A percentile compares a stretch with the other conserved stretches of the same genome.
These are phyloP conservation scores for Erodium maritimum DNA, from an alignment of 345 rosid species.

Conservation along the genomic window DNA sequence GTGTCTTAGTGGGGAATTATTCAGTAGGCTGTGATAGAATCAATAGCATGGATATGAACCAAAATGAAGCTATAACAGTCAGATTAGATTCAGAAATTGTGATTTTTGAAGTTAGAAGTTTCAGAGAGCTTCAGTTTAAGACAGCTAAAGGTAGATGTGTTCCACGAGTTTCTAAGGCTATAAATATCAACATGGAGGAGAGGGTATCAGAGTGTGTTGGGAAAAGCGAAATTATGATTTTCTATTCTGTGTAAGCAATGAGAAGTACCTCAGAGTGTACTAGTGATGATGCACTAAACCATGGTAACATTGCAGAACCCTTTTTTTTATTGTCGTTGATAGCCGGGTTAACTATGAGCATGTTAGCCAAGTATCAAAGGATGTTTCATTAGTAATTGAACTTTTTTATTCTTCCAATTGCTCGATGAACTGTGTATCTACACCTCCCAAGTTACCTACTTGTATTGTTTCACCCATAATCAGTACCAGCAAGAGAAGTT, in stretches of 20 bases:
- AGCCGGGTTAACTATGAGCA: conserved; percentile 12
- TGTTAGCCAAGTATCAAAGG: conserved; percentile 10
- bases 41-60: too few relatives aligned
- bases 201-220: conserved; percentile 35
- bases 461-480: conserved; percentile 75
- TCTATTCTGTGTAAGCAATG: conserved; percentile 4
- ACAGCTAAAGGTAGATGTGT: conserved; percentile 13
- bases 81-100: conserved; percentile 15
- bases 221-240: conserved; percentile 12
- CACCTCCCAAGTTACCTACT: conserved; percentile 57
- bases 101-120: conserved; percentile 15
- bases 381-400: conserved; percentile 11
- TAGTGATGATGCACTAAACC: too few relatives aligned
- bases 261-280: too few relatives aligned
- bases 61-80: conserved; percentile 16
- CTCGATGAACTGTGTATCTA: conserved; percentile 27
- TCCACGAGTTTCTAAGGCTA: conserved; percentile 26
- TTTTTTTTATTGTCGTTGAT: too few relatives aligned
- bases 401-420: conserved; percentile 16
- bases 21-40: conserved; percentile 25
- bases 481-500: conserved; percentile 67
- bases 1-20: conserved; percentile 40
- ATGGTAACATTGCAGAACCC: too few relatives aligned
- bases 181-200: conserved; percentile 66
- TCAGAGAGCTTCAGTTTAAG: conserved; percentile 13